Evolutionary conservation across 2,329 filamentous ascomycete species (phyloP), one percentile per base, ranked within the genome.

Genomic region (Fusarium foetens): DNA sequence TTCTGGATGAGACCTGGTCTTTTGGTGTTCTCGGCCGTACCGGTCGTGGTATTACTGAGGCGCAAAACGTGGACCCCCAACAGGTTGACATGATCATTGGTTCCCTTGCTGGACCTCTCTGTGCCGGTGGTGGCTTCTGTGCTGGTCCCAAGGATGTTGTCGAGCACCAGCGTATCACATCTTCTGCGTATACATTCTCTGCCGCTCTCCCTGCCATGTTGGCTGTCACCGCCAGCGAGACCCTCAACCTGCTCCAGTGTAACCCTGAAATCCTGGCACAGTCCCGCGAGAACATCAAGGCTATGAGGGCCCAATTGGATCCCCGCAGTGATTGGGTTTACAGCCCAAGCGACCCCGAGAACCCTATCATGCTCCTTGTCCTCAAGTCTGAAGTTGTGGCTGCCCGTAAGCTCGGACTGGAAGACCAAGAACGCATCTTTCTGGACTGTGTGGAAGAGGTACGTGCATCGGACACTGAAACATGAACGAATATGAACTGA

Each of bases 51-150:
- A 87, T 98, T 42, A 98, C 96, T 1, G 97, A 99, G 84, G 94
- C 95, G 10, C 96, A 98, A 79, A 97, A 98, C 76, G 95, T 99
- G 23, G 96, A 98, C 80, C 91, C 95, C 1, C 90, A 92, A 14
- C 93, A 97, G 79, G 91, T 99, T 54, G 96, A 99, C 84, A 98
- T 99, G 94, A 95, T 99, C 74, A 89, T 98, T 58, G 96, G 97
- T 46, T 97, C 94, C 39, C 89, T 99, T 49, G 91, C 95, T 17
- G 95, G 96, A 5, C 93, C 95, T 21, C 87, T 99, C 41, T 96
- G 95, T 79, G 94, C 94, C 14, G 95, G 95, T 61, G 96, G 97
- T 75, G 96, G 96, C 21, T 99, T 99, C 86, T 99, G 96, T 80
- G 95, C 95, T 21, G 95, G 95, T 23, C 92, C 92, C 42, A 91